A percentile compares a stretch with the other conserved stretches of the same genome.
These are phyloP conservation scores for Ophidiomyces ophidiicola DNA, from an alignment of 2,329 filamentous ascomycete genomes.

Conservation along the genomic window DNA sequence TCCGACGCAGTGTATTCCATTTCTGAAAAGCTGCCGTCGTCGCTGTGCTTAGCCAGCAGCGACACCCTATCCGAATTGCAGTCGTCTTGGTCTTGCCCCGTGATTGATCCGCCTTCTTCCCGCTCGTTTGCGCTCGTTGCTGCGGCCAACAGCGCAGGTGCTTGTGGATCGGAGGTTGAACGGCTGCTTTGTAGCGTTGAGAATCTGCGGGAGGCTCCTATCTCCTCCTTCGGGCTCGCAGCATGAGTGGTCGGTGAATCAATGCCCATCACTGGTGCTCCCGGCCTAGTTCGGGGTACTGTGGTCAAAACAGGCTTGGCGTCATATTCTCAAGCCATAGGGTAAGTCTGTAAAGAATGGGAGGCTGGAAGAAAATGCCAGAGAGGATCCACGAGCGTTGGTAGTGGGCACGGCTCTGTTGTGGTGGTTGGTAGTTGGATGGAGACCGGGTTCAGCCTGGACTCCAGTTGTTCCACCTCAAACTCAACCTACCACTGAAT, in stretches of 20 bases:
- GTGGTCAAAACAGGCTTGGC: constrained; percentile 10
- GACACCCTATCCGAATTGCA: not conserved
- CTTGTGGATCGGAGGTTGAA: too few relatives aligned
- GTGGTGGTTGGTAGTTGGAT: too few relatives aligned
- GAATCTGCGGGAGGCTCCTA: constrained; percentile 1
- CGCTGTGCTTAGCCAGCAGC: constrained; percentile 18
- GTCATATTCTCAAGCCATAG: not conserved
- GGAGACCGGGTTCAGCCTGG: too few relatives aligned
- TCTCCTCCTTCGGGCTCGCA: not conserved
- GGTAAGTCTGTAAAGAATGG: too few relatives aligned
- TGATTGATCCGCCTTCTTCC: constrained; percentile 1
- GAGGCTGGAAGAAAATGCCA: too few relatives aligned
- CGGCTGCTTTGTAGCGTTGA: too few relatives aligned
- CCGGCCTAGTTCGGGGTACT: not conserved
- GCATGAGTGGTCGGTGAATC: constrained; percentile 8
- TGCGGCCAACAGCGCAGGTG: too few relatives aligned
- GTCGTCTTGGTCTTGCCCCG: not conserved
- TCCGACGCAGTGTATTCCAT: constrained; percentile 38
- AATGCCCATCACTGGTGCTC: constrained; percentile 2
- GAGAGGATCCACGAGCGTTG: too few relatives aligned
- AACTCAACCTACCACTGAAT: too few relatives aligned
- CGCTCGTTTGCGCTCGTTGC: not conserved
- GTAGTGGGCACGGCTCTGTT: too few relatives aligned
- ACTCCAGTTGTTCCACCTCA: too few relatives aligned
- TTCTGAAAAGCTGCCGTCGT: constrained; percentile 22